These are phyloP conservation scores for Lenwebbia sp. DNA, from an alignment of 345 rosid species.

Conservation along the genomic window DNA sequence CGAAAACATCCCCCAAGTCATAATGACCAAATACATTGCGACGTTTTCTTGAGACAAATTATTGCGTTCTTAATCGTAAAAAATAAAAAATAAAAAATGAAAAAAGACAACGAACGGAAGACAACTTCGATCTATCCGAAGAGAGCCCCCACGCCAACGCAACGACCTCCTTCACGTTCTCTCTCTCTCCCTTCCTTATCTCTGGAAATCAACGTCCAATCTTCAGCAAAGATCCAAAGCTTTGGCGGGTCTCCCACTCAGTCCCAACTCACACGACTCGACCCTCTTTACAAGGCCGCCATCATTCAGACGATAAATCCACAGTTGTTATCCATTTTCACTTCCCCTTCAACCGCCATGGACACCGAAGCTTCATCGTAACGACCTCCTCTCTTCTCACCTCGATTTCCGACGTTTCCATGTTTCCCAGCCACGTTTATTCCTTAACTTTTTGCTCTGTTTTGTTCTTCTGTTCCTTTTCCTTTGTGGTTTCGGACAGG, in stretches of 20 bases:
- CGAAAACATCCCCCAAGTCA: background rate
- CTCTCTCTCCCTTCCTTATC: too few relatives aligned
- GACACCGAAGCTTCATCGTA: background rate
- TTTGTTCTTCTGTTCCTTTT: background rate
- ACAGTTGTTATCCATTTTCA: too few relatives aligned
- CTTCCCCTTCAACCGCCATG: background rate
- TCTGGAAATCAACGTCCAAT: background rate
- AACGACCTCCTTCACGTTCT: accelerated
- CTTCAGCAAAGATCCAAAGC: background rate
- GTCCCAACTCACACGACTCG: too few relatives aligned
- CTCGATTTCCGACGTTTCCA: background rate
- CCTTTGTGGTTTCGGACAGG: background rate
- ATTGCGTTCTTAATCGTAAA: background rate
- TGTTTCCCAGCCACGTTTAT: background rate
- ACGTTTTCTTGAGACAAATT: background rate
- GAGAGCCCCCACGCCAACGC: background rate
- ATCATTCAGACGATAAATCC: too few relatives aligned
- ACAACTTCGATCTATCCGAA: too few relatives aligned
- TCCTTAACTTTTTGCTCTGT: background rate
- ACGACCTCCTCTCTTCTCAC: background rate
- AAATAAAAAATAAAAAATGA: too few relatives aligned
- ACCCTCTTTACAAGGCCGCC: background rate
- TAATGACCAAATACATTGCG: accelerated
- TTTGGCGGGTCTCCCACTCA: too few relatives aligned
- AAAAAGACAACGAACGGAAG: too few relatives aligned